phyloP scores from a whole-genome alignment of 2,329 filamentous ascomycete species.

The Lachnum nothofagi region DNA sequence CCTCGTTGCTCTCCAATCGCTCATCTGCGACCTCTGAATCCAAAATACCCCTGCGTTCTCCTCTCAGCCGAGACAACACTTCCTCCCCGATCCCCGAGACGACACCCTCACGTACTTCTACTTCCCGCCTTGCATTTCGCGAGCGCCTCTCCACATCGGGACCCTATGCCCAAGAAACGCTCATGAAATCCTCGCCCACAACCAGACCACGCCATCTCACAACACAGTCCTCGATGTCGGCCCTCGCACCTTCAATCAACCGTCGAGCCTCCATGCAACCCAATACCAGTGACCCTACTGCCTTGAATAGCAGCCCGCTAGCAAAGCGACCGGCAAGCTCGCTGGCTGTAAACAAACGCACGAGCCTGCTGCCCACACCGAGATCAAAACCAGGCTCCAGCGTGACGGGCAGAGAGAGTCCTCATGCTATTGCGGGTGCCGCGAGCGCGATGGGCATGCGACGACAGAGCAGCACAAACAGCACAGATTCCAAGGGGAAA shows the following conservation, averaged over 20 bases:
- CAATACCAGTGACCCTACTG: constrained; percentile 33
- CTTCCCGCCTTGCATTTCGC: constrained; percentile 44
- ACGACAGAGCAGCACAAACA: constrained; percentile 20
- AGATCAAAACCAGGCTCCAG: constrained; percentile 28
- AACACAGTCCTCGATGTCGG: constrained; percentile 41
- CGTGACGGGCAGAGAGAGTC: constrained; percentile 44
- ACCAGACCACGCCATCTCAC: constrained; percentile 29
- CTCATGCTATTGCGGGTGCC: constrained; percentile 43
- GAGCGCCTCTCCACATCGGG: constrained; percentile 51
- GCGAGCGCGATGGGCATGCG: constrained; percentile 37
- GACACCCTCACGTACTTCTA: constrained; percentile 28
- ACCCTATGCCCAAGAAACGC: constrained; percentile 43
- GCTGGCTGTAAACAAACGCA: constrained; percentile 46
- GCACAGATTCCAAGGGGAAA: constrained; percentile 24
- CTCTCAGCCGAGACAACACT: constrained; percentile 27
- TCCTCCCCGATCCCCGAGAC: constrained; percentile 25
- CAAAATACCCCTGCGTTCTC: constrained; percentile 31
- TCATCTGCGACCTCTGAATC: constrained; percentile 23
- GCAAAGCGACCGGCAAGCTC: constrained; percentile 52
- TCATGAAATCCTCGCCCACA: constrained; percentile 40
- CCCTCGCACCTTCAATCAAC: constrained; percentile 34
- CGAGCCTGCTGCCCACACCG: constrained; percentile 49
- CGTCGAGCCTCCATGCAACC: constrained; percentile 53
- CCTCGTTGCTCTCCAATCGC: constrained; percentile 22
- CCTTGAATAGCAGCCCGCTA: constrained; percentile 23